Percentiles rank a stretch among this genome's conserved stretches.
Conservation (phyloP, 78 protist genomes). For the Capsaspora owczarzaki region DNA sequence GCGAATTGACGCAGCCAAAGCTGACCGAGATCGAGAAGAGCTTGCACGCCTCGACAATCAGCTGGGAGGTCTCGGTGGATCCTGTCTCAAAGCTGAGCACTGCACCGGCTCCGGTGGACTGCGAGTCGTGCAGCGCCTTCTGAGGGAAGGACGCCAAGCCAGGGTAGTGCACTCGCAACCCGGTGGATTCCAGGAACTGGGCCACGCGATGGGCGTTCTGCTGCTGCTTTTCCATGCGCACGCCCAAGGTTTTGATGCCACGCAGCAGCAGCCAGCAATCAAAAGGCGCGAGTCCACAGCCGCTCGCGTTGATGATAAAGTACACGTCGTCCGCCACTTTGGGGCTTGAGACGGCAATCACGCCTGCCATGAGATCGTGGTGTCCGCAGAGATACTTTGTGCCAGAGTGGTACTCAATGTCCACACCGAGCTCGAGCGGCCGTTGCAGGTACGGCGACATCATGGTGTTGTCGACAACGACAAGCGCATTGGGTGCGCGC, state of each 20-base stretch:
- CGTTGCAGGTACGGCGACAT: conserved; percentile 36
- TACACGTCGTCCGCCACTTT: background rate
- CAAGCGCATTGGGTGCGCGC: background rate
- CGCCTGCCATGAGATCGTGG: conserved; percentile 34
- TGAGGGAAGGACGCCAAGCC: conserved; percentile 44
- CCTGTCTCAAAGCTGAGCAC: conserved; percentile 25
- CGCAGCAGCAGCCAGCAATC: conserved; percentile 37
- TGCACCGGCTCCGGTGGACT: conserved; percentile 30
- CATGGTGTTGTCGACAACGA: conserved; percentile 37
- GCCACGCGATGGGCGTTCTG: conserved; percentile 43
- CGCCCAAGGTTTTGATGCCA: conserved; percentile 42
- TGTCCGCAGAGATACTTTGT: conserved; percentile 69
- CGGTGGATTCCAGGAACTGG: conserved; percentile 9
- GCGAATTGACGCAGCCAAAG: conserved; percentile 21
- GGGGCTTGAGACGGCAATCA: background rate
- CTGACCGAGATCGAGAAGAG: conserved; percentile 16
- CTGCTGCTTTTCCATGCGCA: conserved; percentile 37
- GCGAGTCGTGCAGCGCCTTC: conserved; percentile 28
- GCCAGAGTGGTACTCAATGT: conserved; percentile 45
- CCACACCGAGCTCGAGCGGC: conserved; percentile 65
- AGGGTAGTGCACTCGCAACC: background rate
- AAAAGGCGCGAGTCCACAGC: conserved; percentile 47
- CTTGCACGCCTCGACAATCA: conserved; percentile 3
- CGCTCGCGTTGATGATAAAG: conserved; percentile 38
- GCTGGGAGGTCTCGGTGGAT: conserved; percentile 17